A percentile compares a stretch with the other conserved stretches of the same genome.
Evolutionary conservation across 2,329 filamentous ascomycete species (phyloP).

Genomic region (Diplodia mutila): DNA sequence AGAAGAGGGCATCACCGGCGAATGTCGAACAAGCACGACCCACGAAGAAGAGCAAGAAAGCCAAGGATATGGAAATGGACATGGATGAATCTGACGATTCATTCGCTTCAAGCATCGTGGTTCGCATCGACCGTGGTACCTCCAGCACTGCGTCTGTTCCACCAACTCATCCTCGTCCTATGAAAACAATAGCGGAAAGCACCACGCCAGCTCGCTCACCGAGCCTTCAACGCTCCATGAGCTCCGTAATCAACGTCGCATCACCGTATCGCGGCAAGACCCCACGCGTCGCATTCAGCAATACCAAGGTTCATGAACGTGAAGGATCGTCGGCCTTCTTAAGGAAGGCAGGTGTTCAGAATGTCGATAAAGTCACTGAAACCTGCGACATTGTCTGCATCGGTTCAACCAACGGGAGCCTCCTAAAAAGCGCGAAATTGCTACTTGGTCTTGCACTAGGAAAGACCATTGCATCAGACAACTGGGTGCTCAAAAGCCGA

Average conservation of each 20-base stretch:
- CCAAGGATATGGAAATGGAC: background rate
- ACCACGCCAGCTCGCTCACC: background rate
- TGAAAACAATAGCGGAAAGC: background rate
- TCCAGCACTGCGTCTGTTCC: background rate
- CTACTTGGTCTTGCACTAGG: slow-evolving; percentile 49
- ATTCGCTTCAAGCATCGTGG: slow-evolving; percentile 1
- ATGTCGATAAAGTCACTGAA: background rate
- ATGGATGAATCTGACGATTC: background rate
- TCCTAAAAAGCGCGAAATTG: slow-evolving; percentile 42
- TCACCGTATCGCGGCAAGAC: background rate
- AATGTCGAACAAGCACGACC: background rate
- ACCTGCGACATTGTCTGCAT: slow-evolving; percentile 18
- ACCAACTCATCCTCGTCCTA: background rate
- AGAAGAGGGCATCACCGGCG: background rate
- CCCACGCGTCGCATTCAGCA: slow-evolving; percentile 13
- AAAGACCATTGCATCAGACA: slow-evolving; percentile 51
- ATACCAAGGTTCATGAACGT: background rate
- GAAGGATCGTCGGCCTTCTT: background rate
- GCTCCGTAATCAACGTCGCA: background rate
- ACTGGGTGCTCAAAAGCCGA: slow-evolving; percentile 50
- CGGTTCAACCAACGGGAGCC: background rate
- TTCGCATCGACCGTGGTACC: background rate
- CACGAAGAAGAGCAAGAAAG: background rate
- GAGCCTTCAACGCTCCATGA: background rate
- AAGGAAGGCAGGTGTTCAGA: background rate